Evolutionary conservation across 1,284 basidiomycete genomes (phyloP).

Genomic region (Cutaneotrichosporon mucoides): DNA sequence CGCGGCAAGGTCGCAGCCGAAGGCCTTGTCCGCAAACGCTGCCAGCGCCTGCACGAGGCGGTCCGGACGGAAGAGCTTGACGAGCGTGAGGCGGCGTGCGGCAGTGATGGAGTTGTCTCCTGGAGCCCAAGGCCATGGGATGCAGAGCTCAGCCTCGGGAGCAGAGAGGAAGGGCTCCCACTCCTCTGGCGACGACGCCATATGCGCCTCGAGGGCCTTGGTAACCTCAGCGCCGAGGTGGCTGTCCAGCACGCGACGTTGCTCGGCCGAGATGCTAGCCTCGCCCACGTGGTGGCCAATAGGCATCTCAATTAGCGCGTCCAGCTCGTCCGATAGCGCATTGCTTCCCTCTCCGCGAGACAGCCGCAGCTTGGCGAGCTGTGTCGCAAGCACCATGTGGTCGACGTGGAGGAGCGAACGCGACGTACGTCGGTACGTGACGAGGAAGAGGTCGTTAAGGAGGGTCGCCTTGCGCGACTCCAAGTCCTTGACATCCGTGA

Average conservation of each 20-base stretch:
- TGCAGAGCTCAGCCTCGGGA: constrained; percentile 62
- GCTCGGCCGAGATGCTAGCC: constrained; percentile 25
- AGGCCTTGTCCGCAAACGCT: constrained; percentile 35
- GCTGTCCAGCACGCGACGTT: constrained; percentile 30
- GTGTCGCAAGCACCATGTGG: constrained; percentile 83
- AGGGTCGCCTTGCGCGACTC: constrained; percentile 72
- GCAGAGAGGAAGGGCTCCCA: constrained; percentile 76
- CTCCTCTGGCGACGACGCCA: constrained; percentile 61
- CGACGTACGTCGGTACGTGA: constrained; percentile 84
- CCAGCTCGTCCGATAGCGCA: constrained; percentile 71
- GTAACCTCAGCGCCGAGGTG: constrained; percentile 47
- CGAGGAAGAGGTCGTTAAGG: constrained; percentile 85
- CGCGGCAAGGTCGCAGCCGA: constrained; percentile 36
- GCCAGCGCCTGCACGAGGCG: constrained; percentile 35
- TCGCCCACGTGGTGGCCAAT: constrained; percentile 9
- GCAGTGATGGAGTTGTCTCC: constrained; percentile 28
- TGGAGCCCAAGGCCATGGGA: constrained; percentile 69
- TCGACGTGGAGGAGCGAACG: constrained; percentile 88
- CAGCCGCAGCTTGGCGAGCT: constrained; percentile 85
- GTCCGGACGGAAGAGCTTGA: constrained; percentile 45
- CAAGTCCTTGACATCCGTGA: constrained; percentile 72
- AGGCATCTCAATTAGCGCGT: constrained; percentile 77
- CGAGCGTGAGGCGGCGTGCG: constrained; percentile 32
- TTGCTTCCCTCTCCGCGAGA: constrained; percentile 63
- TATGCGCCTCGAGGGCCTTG: constrained; percentile 67